Base-by-base conservation (phyloP, 805 yeast genomes). In the Yarrowia osloensis region DNA sequence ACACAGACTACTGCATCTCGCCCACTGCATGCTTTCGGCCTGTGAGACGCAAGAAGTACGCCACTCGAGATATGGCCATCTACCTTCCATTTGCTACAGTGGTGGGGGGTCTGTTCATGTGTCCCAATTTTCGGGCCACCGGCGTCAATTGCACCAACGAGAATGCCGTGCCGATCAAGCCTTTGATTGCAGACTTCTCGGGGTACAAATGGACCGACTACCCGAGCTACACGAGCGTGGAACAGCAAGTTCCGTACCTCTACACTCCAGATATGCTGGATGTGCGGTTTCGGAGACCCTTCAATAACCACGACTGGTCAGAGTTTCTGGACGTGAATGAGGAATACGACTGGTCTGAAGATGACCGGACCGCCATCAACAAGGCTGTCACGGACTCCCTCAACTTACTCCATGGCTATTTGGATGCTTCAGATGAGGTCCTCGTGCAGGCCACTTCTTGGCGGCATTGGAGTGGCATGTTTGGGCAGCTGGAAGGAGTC, bases 51-150 rank as follows among this genome's bases (percentile, higher is more conserved):
- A 82, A 82, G 71, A 82, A 84, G 70, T 87, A 85, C 71, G 84
- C 85, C 0, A 72, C 74, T 7, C 75, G 85, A 68, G 75, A 79
- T 24, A 65, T 82, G 46, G 76, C 81, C 5, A 72, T 85, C 17
- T 86, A 81, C 71, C 77, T 85, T 17, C 90, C 91, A 0, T 77
- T 80, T 31, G 81, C 88, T 1, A 84, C 63, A 3, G 47, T 84
- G 77, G 84, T 88, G 4, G 92, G 91, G 8, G 91, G 86, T 0
- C 70, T 88, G 1, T 89, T 81, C 74, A 80, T 81, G 66, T 86
- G 89, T 71, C 76, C 80, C 13, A 46, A 46, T 15, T 57, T 57
- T 12, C 17, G 54, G 6, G 67, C 82, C 0, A 71, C 80, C 1
- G 67, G 47, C 12, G 66, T 67, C 11, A 66, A 35, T 15, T 69